A percentile compares a stretch with the other conserved stretches of the same genome.
Conservation (phyloP, 805 yeast genomes). For the Kuraishia hungarica region DNA sequence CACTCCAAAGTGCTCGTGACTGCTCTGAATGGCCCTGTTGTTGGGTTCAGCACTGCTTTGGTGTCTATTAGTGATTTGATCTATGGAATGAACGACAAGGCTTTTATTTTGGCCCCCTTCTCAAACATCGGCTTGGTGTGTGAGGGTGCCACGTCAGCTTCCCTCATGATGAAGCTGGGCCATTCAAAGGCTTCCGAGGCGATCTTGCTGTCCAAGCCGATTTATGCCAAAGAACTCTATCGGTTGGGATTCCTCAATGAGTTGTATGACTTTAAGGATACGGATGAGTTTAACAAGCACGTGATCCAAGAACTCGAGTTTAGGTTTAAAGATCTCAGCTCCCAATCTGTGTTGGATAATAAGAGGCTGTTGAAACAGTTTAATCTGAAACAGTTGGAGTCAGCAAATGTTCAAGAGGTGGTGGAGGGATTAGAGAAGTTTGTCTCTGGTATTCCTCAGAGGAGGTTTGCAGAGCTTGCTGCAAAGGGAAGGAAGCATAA, state of each 20-base stretch:
- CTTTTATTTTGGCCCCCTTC: slow-evolving; percentile 65
- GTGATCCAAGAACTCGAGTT: slow-evolving; percentile 26
- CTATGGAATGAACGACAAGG: slow-evolving; percentile 52
- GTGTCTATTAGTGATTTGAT: slow-evolving; percentile 72
- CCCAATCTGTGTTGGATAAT: slow-evolving; percentile 33
- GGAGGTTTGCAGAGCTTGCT: slow-evolving; percentile 49
- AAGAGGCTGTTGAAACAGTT: slow-evolving; percentile 31
- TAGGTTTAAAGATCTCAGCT: slow-evolving; percentile 34
- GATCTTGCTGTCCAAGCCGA: slow-evolving; percentile 58
- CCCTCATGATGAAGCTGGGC: slow-evolving; percentile 65
- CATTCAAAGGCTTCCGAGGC: slow-evolving; percentile 67
- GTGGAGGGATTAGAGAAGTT: slow-evolving; percentile 62
- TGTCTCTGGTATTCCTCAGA: slow-evolving; percentile 67
- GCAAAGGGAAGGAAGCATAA: slow-evolving; percentile 53
- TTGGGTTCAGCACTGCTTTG: slow-evolving; percentile 70
- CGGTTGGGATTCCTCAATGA: slow-evolving; percentile 56
- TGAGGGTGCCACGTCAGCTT: slow-evolving; percentile 70
- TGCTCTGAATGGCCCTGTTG: slow-evolving; percentile 81
- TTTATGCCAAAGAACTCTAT: slow-evolving; percentile 47
- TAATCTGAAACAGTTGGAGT: slow-evolving; percentile 26
- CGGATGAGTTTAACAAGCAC: slow-evolving; percentile 32
- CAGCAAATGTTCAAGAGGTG: slow-evolving; percentile 58
- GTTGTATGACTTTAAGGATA: slow-evolving; percentile 20
- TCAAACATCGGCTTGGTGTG: slow-evolving; percentile 75
- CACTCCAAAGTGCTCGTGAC: slow-evolving; percentile 65